These are phyloP conservation scores for Linderniella brevidens DNA, from an alignment of 257 asterid species.

Conservation along the genomic window DNA sequence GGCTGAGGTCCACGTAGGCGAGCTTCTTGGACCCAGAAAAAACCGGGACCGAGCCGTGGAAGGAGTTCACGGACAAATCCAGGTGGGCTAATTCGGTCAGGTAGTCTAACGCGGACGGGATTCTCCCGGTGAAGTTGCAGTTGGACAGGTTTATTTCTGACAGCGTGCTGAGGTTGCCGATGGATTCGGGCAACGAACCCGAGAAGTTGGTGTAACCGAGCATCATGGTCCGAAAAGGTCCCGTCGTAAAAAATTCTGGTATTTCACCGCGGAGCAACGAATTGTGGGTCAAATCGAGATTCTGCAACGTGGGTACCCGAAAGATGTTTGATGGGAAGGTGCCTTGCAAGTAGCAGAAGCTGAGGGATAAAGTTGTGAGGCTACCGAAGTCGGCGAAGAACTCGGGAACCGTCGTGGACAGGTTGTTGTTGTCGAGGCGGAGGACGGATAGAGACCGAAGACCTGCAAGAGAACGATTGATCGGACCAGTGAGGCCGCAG, in stretches of 20 bases:
- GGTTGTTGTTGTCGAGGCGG: slow-evolving; percentile 13
- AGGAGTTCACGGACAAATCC: slow-evolving; percentile 19
- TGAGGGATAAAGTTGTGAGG: no score
- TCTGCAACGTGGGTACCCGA: no score
- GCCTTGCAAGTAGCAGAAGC: no score
- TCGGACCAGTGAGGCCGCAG: slow-evolving; percentile 15
- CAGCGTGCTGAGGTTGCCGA: slow-evolving; percentile 15
- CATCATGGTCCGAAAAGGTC: no score
- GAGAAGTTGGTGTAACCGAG: slow-evolving; percentile 3
- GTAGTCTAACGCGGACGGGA: slow-evolving; percentile 16
- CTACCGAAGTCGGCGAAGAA: no score
- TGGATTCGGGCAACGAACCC: slow-evolving; percentile 17
- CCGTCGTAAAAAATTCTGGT: no score
- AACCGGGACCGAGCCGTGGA: slow-evolving; percentile 20
- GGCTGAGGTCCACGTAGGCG: slow-evolving; percentile 7
- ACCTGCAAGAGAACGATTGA: slow-evolving; percentile 14
- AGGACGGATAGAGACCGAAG: slow-evolving; percentile 18
- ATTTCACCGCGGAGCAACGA: no score
- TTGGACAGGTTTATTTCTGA: slow-evolving; percentile 13
- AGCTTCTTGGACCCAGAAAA: slow-evolving; percentile 16
- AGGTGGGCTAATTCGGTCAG: slow-evolving; percentile 12
- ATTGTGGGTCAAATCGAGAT: no score
- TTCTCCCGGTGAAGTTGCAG: slow-evolving; percentile 17
- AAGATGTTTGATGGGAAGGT: no score
- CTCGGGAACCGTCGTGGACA: not conserved